Base-by-base conservation (phyloP, 352 stramenopile species). In the Phytophthora megakarya region DNA sequence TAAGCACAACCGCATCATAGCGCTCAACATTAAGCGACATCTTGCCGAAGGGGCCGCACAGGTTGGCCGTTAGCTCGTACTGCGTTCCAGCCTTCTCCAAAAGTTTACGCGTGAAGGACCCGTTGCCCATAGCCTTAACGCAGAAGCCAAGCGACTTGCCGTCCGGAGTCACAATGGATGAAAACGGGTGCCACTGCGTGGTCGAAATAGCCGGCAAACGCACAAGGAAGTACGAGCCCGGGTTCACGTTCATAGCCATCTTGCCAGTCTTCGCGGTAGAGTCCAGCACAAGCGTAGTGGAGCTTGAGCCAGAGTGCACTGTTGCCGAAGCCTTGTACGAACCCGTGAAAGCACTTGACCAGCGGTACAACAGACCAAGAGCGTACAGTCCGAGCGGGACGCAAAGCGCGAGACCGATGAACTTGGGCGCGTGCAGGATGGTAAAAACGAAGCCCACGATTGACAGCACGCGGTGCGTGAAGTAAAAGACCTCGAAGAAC, bases 111-210 rank as follows among this genome's bases (percentile, higher is more conserved):
- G 84, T 89, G 57, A 86, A 91, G 16, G 81, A 81, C 5, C 58
- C 60, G 11, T 70, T 65, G n/a, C 73, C 70, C 66, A 88, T 81
- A 16, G 75, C 73, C 42, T 81, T 89, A 22, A 92, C 67, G 49
- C 75, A 89, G 37, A 95, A 95, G n/a, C 81, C 86, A 40, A 95
- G 80, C 33, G 86, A 91, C 39, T 92, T 80, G 35, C 81, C 78
- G 16, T 90, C 73, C 1, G 79, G 68, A 2, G 78, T 90, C 46
- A 92, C 84, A 37, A 95, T 81, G 1, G 84, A 81, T 8, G 84
- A 92, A 69, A 95, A 95, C 46, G 84, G 86, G 38, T 95, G 86
- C 84, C 86, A 95, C 61, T 95, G 61, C 6, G 76, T 73, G 10
- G 43, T 45, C 37, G 82, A 92, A 22, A 93, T 68, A 10, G 82